Base-by-base conservation (phyloP, 2,329 filamentous ascomycete species). In the Lizonia empirigonia region DNA sequence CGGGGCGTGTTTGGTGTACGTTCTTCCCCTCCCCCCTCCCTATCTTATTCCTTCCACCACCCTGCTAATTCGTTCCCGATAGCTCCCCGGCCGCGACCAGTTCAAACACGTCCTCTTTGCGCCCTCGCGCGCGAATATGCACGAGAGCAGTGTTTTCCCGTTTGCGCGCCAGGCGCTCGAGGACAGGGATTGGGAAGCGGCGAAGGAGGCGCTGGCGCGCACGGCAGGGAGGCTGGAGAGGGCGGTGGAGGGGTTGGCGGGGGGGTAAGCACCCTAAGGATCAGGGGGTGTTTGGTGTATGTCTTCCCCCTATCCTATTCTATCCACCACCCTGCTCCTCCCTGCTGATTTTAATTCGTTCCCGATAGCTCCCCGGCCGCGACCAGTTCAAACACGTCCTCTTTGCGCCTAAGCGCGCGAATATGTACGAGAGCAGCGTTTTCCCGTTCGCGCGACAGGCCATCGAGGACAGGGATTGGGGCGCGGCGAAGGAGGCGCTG, bases 381-480 rank as follows among this genome's bases (percentile, higher is more conserved):
- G 89, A 89, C 5, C 94, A 97, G 75, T 99, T 91, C 80, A 96
- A 95, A 73, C 94, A 97, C 74, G 82, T 95, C 67, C 77, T 99
- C 49, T 96, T 92, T 69, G 93, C 89, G 1, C 94, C 94, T 1
- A 84, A 90, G 65, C 78, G 84, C 2, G 92, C 90, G 87, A 86
- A 86, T 26, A 84, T 82, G 29, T 83, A 87, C 59, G 82, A 88
- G 27, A 56, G 59, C 24, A 82, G 83, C 0, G 84, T 84, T 55
- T 95, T 95, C 75, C 93, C 93, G 0, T 87, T 87, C n/a, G 88
- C 97, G 48, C 82, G 90, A 48, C 92, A 97, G 65, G 86, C 88
- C 7, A 79, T 97, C 32, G 84, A 89, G 55, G 82, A 79, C 4
- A 82, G 83, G 20, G 84, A 96, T 63, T 92, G 88, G 88, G 77